Evolutionary conservation across 2,329 filamentous ascomycete species (phyloP), one percentile per base, ranked within the genome.

Genomic region (Penicillium janthinellum): DNA sequence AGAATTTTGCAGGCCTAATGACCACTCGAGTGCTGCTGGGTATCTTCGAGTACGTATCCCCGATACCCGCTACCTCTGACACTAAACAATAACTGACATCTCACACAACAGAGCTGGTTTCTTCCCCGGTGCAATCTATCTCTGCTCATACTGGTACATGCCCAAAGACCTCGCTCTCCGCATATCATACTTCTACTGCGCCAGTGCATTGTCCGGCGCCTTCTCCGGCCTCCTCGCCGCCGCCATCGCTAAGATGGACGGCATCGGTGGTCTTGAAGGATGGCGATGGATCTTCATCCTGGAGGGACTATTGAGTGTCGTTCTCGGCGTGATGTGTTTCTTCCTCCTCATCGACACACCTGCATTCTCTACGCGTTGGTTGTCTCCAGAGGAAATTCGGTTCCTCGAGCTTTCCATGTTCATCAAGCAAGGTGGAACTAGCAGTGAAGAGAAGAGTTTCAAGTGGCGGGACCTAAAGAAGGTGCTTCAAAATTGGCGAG

Each of bases 211-310:
- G 50, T 79, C 81, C 2, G 81, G 81, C 11, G 79, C 78, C 0
- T 80, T 84, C 42, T 77, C 77, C 5, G 82, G 82, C 1, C 69
- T 84, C 4, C 68, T 84, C 0, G 82, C 82, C 2, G 81, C 75
- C 58, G 80, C 71, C 1, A 82, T 83, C 39, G 76, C 75, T 1
- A 75, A 78, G 60, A 81, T 83, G 77, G 74, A 79, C 48, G 81
- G 81, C 4, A 71, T 79, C 4, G 77, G 75, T 4, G 77, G 78
- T 0, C 73, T 74, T 41, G 70, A 71, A 17, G 79, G 78, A 22
- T 82, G 80, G 80, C 70, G 78, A 22, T 81, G 80, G 80, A 80
- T 81, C 56, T 80, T 81, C 58, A 77, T 81, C 5, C 68, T 81
- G 7, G 81, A 83, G 64, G 81, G 81, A 4, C 64, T 81, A 5